Conservation (phyloP, 2,329 filamentous ascomycete genomes). For the Ceratocystis cacaofunesta region DNA sequence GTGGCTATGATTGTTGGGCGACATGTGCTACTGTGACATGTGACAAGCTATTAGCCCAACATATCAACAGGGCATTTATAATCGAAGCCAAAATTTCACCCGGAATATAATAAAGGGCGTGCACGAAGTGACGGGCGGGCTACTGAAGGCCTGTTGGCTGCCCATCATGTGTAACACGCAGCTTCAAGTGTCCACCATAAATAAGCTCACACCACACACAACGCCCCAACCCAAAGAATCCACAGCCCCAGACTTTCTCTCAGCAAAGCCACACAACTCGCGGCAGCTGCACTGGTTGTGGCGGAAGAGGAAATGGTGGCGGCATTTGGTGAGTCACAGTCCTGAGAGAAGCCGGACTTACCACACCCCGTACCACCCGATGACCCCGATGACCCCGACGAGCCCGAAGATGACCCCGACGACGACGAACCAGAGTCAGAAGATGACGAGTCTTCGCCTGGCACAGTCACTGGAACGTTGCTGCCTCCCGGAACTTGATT, state of each 20-base stretch:
- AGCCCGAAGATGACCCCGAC: background rate
- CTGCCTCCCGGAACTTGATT: constrained; percentile 18
- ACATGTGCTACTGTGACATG: background rate
- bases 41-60: background rate
- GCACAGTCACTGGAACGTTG: constrained; percentile 7
- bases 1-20: background rate
- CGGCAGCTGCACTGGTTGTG: background rate
- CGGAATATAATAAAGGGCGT: background rate
- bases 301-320: background rate
- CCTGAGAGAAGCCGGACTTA: constrained; percentile 16
- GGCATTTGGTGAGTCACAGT: constrained; percentile 6
- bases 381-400: constrained; percentile 7
- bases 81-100: background rate
- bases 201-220: background rate
- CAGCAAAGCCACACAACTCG: background rate
- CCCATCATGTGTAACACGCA: background rate
- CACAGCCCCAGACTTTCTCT: background rate
- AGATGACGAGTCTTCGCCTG: background rate
- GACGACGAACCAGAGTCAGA: constrained; percentile 6
- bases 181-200: background rate
- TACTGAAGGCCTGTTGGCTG: background rate
- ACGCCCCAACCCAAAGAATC: background rate
- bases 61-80: background rate
- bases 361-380: constrained; percentile 12
- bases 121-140: background rate